Percentiles rank a stretch among this genome's conserved stretches.
These are phyloP conservation scores for Plasmodium coatneyi DNA, from an alignment of 169 alveolate species.

Conservation along the genomic window DNA sequence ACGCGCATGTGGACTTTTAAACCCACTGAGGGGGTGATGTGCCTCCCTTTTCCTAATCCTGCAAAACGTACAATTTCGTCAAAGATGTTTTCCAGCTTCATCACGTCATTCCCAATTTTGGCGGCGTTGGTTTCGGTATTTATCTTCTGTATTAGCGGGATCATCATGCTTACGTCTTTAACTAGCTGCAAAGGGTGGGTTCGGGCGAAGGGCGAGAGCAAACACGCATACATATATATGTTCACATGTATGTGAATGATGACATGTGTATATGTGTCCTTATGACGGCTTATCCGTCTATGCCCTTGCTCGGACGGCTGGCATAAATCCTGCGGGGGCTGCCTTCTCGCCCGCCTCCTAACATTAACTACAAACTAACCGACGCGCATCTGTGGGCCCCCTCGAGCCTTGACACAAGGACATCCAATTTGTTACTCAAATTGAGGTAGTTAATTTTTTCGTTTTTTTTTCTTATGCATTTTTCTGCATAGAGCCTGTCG, in stretches of 20 bases:
- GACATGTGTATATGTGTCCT: neutral
- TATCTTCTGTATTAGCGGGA: conserved; percentile 60
- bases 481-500: conserved; percentile 51
- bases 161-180: conserved; percentile 57
- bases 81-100: conserved; percentile 54
- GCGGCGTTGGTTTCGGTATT: conserved; percentile 65
- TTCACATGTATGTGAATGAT: neutral
- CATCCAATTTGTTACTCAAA: conserved; percentile 54
- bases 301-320: neutral
- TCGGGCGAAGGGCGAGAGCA: neutral
- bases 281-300: neutral
- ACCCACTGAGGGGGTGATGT: neutral
- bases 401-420: conserved; percentile 59
- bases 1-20: neutral
- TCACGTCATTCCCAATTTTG: conserved; percentile 67
- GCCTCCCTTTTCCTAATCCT: neutral
- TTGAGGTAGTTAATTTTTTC: conserved; percentile 61
- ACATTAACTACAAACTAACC: conserved; percentile 20
- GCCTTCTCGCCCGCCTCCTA: neutral
- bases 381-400: conserved; percentile 66
- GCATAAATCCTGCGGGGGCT: neutral
- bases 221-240: neutral
- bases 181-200: conserved; percentile 39
- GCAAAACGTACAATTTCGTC: conserved; percentile 49
- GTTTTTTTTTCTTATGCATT: conserved; percentile 69